These are phyloP conservation scores for Mrakia blollopis DNA, from an alignment of 768 basidiomycete genomes.

Conservation along the genomic window DNA sequence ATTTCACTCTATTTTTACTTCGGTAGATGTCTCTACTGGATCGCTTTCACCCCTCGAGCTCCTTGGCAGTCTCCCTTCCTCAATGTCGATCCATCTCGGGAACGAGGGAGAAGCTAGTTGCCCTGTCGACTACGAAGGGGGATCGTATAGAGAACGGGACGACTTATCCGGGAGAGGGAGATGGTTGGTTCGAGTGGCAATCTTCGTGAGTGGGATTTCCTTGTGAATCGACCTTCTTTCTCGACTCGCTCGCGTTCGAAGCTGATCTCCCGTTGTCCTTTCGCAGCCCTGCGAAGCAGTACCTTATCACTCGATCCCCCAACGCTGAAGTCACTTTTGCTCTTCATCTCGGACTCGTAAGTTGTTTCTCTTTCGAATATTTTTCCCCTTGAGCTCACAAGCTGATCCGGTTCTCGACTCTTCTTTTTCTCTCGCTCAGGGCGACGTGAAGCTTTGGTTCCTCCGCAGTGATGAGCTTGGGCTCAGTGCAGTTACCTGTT, in stretches of 20 bases:
- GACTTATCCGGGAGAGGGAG: neutral
- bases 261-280: neutral
- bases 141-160: neutral
- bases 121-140: neutral
- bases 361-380: neutral
- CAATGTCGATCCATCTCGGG: neutral
- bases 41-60: neutral
- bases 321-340: neutral
- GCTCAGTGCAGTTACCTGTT: neutral
- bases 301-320: neutral
- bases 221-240: too few relatives aligned
- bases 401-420: neutral
- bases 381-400: neutral
- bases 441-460: neutral
- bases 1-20: too few relatives aligned
- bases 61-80: neutral
- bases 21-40: neutral
- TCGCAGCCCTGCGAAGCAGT: neutral
- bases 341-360: neutral
- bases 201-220: neutral
- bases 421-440: neutral
- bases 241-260: too few relatives aligned
- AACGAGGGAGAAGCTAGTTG: neutral
- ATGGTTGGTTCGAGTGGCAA: neutral
- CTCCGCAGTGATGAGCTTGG: neutral